Conservation (phyloP, 2,329 filamentous ascomycete genomes). For the Furcasterigmium sp. region DNA sequence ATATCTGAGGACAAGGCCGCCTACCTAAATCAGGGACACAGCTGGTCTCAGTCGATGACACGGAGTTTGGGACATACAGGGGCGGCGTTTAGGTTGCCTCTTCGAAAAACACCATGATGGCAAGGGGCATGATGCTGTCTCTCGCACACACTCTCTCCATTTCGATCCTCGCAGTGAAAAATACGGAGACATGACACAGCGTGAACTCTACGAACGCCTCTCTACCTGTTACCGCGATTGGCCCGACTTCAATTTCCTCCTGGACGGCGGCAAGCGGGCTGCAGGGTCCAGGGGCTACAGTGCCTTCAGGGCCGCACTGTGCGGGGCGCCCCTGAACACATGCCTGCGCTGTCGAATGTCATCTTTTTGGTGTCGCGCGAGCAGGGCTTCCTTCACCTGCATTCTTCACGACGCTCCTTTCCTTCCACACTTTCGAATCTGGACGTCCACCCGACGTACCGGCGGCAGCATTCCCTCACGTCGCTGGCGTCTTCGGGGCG, state of each 20-base stretch:
- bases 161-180: neutral
- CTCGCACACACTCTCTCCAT: neutral
- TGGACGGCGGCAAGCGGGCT: too few species aligned
- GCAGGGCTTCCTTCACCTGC: neutral
- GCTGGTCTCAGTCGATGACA: neutral
- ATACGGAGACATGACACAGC: too few species aligned
- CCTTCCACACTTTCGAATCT: neutral
- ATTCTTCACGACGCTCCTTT: neutral
- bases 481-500: neutral
- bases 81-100: too few species aligned
- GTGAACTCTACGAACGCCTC: too few species aligned
- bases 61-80: neutral
- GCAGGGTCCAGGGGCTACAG: neutral
- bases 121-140: too few species aligned
- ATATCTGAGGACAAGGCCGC: slow-evolving; percentile 5
- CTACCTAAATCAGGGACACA: neutral
- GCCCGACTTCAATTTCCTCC: too few species aligned
- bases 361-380: neutral
- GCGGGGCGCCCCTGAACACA: neutral
- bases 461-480: neutral
- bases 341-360: neutral
- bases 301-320: neutral
- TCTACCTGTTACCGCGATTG: too few species aligned
- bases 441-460: neutral
- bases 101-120: too few species aligned